phyloP scores from a whole-genome alignment of 352 stramenopile genomes.

The Phytopythium cucurbitacearum region DNA sequence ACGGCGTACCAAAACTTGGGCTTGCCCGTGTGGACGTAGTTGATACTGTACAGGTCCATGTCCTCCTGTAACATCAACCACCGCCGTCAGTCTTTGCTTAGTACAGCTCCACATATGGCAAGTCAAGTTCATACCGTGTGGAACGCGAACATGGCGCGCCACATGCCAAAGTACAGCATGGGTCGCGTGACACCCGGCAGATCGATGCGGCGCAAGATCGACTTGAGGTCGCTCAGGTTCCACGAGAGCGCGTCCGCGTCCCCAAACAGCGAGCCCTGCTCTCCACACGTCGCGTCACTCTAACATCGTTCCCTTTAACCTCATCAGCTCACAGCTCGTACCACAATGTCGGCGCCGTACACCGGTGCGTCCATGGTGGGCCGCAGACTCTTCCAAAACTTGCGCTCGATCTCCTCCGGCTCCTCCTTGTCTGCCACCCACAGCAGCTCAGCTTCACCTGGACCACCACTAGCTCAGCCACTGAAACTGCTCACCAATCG shows the following conservation, averaged over 20 bases:
- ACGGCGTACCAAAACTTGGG: conserved; percentile 94
- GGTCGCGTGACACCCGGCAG: conserved; percentile 83
- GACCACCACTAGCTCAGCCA: neutral
- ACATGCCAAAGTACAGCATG: conserved; percentile 95
- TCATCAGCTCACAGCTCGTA: conserved; percentile 13
- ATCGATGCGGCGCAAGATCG: conserved; percentile 79
- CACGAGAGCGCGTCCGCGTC: conserved; percentile 61
- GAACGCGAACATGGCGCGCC: conserved; percentile 92
- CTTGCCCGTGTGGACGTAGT: conserved; percentile 91
- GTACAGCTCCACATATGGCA: neutral
- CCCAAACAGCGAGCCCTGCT: conserved; percentile 79
- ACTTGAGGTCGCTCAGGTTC: conserved; percentile 88
- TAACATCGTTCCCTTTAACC: neutral
- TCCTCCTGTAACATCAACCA: conserved; percentile 60
- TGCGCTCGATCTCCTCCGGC: conserved; percentile 59
- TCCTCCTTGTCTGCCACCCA: conserved; percentile 21
- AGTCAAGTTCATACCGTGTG: conserved; percentile 55
- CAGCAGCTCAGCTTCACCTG: neutral
- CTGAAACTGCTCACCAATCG: conserved; percentile 12
- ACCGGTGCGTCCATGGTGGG: conserved; percentile 84
- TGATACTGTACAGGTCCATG: conserved; percentile 93
- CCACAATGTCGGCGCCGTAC: conserved; percentile 90
- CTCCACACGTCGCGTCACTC: neutral
- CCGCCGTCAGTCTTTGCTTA: neutral
- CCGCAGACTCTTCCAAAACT: conserved; percentile 87